Percentiles rank a stretch among this genome's conserved stretches.
Evolutionary conservation across 2,329 filamentous ascomycete genomes (phyloP).

Genomic region (Zelopaecilomyces penicillatus): DNA sequence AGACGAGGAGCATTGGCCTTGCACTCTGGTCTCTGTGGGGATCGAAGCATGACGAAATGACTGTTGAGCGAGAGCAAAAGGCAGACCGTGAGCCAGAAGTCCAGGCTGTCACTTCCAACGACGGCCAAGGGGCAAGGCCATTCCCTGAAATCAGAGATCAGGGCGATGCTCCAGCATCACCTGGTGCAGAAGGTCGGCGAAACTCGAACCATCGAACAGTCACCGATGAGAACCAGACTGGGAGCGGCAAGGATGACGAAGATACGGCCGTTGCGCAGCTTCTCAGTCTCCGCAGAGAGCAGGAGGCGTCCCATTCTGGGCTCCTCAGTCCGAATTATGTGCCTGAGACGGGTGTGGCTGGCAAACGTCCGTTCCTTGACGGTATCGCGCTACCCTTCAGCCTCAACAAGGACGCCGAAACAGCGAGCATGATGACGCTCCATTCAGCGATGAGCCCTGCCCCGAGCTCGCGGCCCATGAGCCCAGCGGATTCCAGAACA

Average conservation of each 20-base stretch:
- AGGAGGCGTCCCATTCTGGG: slow-evolving; percentile 30
- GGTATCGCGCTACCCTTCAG: slow-evolving; percentile 69
- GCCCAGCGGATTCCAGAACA: slow-evolving; percentile 10
- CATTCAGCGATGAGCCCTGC: slow-evolving; percentile 30
- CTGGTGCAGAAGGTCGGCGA: slow-evolving; percentile 22
- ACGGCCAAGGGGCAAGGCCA: slow-evolving; percentile 36
- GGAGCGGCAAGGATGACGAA: slow-evolving; percentile 22
- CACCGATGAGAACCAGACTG: slow-evolving; percentile 43
- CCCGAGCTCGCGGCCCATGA: slow-evolving; percentile 26
- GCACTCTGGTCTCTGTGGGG: slow-evolving; percentile 83
- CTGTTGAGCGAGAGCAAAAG: slow-evolving; percentile 51
- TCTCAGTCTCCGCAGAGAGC: slow-evolving; percentile 32
- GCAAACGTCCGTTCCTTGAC: slow-evolving; percentile 57
- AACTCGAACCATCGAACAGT: slow-evolving; percentile 39
- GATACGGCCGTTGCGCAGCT: slow-evolving; percentile 36
- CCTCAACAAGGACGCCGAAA: slow-evolving; percentile 53
- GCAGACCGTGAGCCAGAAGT: slow-evolving; percentile 31
- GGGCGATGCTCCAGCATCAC: slow-evolving; percentile 18
- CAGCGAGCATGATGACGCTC: slow-evolving; percentile 63
- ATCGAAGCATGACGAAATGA: slow-evolving; percentile 76
- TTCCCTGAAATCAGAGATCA: slow-evolving; percentile 33
- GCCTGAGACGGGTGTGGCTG: slow-evolving; percentile 42
- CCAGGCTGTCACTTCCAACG: slow-evolving; percentile 26
- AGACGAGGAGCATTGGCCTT: slow-evolving; percentile 63
- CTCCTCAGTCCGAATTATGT: slow-evolving; percentile 35